Conservation (phyloP, 768 basidiomycete genomes). For the Termitomyces heimii region DNA sequence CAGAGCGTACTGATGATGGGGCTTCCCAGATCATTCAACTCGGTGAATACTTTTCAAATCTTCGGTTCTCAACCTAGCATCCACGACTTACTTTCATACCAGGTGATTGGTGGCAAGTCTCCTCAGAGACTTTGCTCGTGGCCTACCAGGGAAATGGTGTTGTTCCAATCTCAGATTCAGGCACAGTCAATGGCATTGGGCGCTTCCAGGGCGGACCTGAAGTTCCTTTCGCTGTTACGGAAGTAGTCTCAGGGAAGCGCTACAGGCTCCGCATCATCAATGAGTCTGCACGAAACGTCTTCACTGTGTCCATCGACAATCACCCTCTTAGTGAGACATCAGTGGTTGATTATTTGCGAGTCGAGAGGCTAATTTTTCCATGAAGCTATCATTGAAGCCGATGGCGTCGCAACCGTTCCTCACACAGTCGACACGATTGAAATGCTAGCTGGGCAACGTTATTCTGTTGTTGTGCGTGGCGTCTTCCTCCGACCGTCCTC, state of each 20-base stretch:
- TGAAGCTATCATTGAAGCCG: slow-evolving; percentile 31
- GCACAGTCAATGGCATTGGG: slow-evolving; percentile 38
- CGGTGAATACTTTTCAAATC: slow-evolving; percentile 11
- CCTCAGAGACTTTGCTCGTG: slow-evolving; percentile 20
- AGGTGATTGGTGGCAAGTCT: slow-evolving; percentile 39
- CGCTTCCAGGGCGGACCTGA: slow-evolving; percentile 32
- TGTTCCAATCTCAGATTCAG: slow-evolving; percentile 28
- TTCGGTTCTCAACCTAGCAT: slow-evolving; percentile 15
- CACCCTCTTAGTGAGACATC: slow-evolving; percentile 20
- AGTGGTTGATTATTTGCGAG: background rate
- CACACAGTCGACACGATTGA: slow-evolving; percentile 31
- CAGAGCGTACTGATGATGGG: background rate
- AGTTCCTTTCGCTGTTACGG: slow-evolving; percentile 28
- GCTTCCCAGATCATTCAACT: slow-evolving; percentile 12
- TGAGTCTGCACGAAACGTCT: slow-evolving; percentile 33
- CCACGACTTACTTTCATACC: slow-evolving; percentile 11
- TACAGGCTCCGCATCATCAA: slow-evolving; percentile 47
- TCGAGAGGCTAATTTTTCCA: background rate
- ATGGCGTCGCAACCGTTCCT: slow-evolving; percentile 27
- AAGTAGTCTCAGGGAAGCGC: slow-evolving; percentile 28
- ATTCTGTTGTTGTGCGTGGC: slow-evolving; percentile 30
- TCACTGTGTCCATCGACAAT: slow-evolving; percentile 25
- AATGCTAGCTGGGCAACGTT: slow-evolving; percentile 45
- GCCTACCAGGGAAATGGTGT: slow-evolving; percentile 17
- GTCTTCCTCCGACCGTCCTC: background rate